Evolutionary conservation across 176 grass and related monocot genomes (phyloP), one percentile per base, ranked within the genome.

Genomic region (Paspalum notatum): DNA sequence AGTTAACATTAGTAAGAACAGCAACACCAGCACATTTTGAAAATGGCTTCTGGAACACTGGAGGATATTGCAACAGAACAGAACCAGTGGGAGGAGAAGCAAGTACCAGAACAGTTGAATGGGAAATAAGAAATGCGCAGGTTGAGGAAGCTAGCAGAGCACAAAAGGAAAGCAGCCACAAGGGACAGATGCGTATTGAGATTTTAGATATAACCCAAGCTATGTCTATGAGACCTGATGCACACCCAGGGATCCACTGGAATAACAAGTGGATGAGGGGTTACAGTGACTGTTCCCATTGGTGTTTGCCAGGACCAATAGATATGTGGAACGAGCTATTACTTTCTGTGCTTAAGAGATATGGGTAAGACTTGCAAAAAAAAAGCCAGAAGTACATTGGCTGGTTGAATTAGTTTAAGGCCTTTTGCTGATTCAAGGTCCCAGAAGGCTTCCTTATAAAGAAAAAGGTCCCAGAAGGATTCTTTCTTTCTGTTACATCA

Each of bases 41-140:
- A 87, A 90, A 94, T 68, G 95, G 95, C 1, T 54, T 72, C 9
- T 97, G 89, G 87, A 80, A 94, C 79, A 73, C 68, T 50, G 91
- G 91, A 60, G 91, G 91, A 17, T 39, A 90, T 51, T 94, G 91
- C 74, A 94, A 92, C 59, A 90, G 91, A 79, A 97, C 77, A 43
- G 55, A 82, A 56, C 87, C 85, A 24, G 6, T 91, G 56, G 48
- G 51, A 68, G 63, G 22, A 10, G 71, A 88, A 66, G 50, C 77
- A 66, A 87, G 75, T 46, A 21, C 66, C 15, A 63, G 72, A 62
- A 71, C 68, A 66, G 78, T 62, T 51, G 67, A 90, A 21, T 90
- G 87, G 87, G 83, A 66, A 59, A 71, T 97, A 62, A 97, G 91
- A 73, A 85, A 85, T n/a, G 63, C 20, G 48, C 89, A 94, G 60